Base-by-base conservation (phyloP, 805 yeast species). In the Schwanniomyces vanrijiae region DNA sequence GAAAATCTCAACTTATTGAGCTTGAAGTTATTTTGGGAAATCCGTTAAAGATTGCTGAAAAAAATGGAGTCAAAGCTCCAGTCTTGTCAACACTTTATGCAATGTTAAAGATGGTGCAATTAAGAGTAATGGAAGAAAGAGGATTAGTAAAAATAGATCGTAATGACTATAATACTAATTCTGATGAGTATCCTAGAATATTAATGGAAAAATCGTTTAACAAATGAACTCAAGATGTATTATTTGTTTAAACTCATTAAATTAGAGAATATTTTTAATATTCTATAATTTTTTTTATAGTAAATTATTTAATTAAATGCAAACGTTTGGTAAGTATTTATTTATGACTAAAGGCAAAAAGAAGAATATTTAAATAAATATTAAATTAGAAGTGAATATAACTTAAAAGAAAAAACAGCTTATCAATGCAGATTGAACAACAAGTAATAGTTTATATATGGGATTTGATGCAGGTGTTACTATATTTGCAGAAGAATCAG, bases 21-120 rank as follows among this genome's bases (percentile, higher is more conserved):
- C 49, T 68, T 40, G 77, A 73, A 53, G 60, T 69, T 13, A 67
- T 73, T 34, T 59, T 69, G 42, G 77, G 77, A 2, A 69, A 68
- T 51, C 69, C 75, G 1, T 56, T 72, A 22, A 58, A 56, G 48
- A 60, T 75, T 10, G 81, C 79, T 0, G 50, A 61, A 42, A 61
- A 60, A 38, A 67, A 71, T 48, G 66, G 67, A 1, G 68, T 77
- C 9, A 48, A 48, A 31, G 75, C 90, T 0, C 96, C 96, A 1
- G 69, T 74, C 3, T 74, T 90, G 46, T 61, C 72, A 2, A 61
- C 81, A 44, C 52, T 89, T 19, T 88, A 88, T 62, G 64, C 72
- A 24, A 69, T 88, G 46, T 72, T 88, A 50, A 74, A 76, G 39
- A 76, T 84, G 49, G 75, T 77, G 38, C 95, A 88, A 65, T 78